Conservation (phyloP, 495 filamentous ascomycete genomes). For the Xylaria bambusicola region DNA sequence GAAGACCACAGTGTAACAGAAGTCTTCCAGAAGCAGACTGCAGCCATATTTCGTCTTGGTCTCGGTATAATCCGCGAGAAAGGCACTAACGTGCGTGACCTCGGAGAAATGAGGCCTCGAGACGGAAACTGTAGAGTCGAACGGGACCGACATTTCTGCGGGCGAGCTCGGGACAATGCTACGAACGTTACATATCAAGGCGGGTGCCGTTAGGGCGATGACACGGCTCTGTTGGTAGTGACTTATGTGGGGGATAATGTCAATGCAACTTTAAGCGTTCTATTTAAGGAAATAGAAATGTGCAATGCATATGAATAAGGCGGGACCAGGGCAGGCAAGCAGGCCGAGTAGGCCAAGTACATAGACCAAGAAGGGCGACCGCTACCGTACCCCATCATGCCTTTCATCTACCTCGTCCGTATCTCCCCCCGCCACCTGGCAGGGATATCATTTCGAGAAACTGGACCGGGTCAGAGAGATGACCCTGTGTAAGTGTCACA, state of each 20-base stretch:
- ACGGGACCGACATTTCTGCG: slow-evolving; percentile 11
- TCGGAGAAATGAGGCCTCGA: slow-evolving; percentile 1
- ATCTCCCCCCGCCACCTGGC: background rate
- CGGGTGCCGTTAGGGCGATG: slow-evolving; percentile 2
- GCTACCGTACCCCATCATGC: background rate
- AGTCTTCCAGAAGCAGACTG: slow-evolving; percentile 10
- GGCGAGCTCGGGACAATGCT: slow-evolving; percentile 7
- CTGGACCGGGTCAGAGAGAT: slow-evolving; percentile 9
- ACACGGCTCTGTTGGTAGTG: background rate
- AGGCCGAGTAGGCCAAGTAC: slow-evolving; percentile 7
- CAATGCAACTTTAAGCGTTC: slow-evolving; percentile 15
- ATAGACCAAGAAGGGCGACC: no score
- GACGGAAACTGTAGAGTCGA: slow-evolving; percentile 4
- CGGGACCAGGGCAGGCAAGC: slow-evolving; percentile 9
- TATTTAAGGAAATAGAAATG: slow-evolving; percentile 17
- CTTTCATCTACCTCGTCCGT: slow-evolving; percentile 1
- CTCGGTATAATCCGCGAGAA: background rate
- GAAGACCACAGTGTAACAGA: background rate
- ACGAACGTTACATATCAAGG: slow-evolving; percentile 14
- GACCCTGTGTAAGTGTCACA: slow-evolving; percentile 15
- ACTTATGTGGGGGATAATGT: slow-evolving; percentile 7
- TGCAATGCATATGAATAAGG: slow-evolving; percentile 8
- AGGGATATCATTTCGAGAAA: slow-evolving; percentile 7
- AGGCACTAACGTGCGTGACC: background rate
- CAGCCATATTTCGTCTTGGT: background rate